A percentile compares a stretch with the other conserved stretches of the same genome.
Evolutionary conservation across 371 early-diverging fungal genomes (phyloP).

Genomic region (Mortierella sp.): DNA sequence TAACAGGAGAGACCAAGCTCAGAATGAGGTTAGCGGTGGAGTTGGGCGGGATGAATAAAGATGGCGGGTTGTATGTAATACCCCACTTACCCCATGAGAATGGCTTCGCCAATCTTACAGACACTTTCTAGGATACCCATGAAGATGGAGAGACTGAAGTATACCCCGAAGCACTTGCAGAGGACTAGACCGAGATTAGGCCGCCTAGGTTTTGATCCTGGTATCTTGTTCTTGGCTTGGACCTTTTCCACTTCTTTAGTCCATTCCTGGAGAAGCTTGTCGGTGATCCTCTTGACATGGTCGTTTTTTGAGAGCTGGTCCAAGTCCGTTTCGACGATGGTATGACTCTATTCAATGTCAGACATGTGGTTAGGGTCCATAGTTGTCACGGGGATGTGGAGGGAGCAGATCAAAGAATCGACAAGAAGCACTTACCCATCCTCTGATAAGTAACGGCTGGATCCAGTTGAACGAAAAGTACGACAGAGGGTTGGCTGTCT

Average conservation of each 20-base stretch:
- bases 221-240: slow-evolving; percentile 20
- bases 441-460: slow-evolving; percentile 37
- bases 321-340: slow-evolving; percentile 33
- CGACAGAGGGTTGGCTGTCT: slow-evolving; percentile 31
- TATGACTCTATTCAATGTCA: slow-evolving; percentile 16
- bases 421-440: slow-evolving; percentile 30
- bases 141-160: slow-evolving; percentile 24
- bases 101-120: slow-evolving; percentile 53
- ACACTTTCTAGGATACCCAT: slow-evolving; percentile 35
- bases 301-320: slow-evolving; percentile 41
- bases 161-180: slow-evolving; percentile 43
- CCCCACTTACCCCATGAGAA: slow-evolving; percentile 51
- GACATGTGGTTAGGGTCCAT: background rate
- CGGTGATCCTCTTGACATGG: slow-evolving; percentile 37
- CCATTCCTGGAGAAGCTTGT: slow-evolving; percentile 40
- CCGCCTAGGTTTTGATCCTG: slow-evolving; percentile 22
- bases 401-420: too few species aligned
- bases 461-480: slow-evolving; percentile 54
- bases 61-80: background rate
- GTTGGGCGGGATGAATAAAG: too few species aligned
- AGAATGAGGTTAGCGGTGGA: too few species aligned
- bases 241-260: slow-evolving; percentile 29
- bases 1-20: slow-evolving; percentile 2
- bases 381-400: background rate
- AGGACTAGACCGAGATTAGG: slow-evolving; percentile 49